Conservation (phyloP, 2,329 filamentous ascomycete genomes). For the Aspergillus oerlinghausenensis region DNA sequence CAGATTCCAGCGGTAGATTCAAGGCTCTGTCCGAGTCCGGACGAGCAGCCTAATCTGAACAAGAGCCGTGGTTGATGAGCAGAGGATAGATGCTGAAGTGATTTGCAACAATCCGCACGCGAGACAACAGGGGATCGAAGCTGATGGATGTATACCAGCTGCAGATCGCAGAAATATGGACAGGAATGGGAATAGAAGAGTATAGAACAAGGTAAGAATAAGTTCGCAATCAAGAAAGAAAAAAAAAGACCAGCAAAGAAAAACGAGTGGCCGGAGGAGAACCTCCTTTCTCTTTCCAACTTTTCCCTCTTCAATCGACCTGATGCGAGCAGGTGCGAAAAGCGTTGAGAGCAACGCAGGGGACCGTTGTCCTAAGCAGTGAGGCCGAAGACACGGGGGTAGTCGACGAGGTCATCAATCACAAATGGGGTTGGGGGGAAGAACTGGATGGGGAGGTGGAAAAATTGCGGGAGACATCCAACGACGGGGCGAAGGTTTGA, state of each 20-base stretch:
- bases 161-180: constrained; percentile 3
- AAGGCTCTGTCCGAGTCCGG: constrained; percentile 1
- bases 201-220: constrained; percentile 14
- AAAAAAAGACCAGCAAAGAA: constrained; percentile 21
- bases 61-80: neutral
- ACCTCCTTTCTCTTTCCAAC: constrained; percentile 37
- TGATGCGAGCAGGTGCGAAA: constrained; percentile 28
- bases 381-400: constrained; percentile 18
- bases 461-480: constrained; percentile 16
- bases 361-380: constrained; percentile 21
- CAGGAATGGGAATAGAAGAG: constrained; percentile 2
- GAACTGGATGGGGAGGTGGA: constrained; percentile 18
- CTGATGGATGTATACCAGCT: constrained; percentile 1
- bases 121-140: constrained; percentile 8
- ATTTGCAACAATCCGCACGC: constrained; percentile 11
- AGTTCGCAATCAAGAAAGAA: constrained; percentile 16
- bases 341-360: constrained; percentile 21
- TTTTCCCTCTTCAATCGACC: constrained; percentile 28
- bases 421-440: constrained; percentile 14
- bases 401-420: constrained; percentile 28
- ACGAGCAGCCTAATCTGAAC: neutral
- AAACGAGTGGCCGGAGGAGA: constrained; percentile 41
- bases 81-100: neutral
- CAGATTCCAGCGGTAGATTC: constrained; percentile 9
- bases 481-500: constrained; percentile 19